These are phyloP conservation scores for Termitomyces sp. DNA, from an alignment of 768 basidiomycete genomes.

Conservation along the genomic window DNA sequence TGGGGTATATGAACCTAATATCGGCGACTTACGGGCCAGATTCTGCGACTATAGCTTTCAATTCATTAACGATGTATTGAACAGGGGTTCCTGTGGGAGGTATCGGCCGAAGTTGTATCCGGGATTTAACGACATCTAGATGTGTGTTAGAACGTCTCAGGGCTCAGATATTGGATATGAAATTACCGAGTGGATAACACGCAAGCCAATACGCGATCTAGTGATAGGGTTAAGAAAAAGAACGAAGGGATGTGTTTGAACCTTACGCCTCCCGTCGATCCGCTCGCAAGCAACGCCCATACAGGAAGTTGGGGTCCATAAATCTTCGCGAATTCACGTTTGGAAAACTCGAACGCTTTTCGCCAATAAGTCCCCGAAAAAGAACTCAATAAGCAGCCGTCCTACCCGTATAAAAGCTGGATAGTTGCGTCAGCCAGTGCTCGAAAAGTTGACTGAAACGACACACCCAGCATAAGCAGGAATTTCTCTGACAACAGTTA, in stretches of 20 bases:
- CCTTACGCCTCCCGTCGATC: conserved; percentile 78
- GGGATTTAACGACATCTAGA: conserved; percentile 86
- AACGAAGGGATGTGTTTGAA: not conserved
- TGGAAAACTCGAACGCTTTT: conserved; percentile 84
- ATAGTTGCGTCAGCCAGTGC: not conserved
- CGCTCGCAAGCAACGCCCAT: conserved; percentile 82
- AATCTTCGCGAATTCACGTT: conserved; percentile 62
- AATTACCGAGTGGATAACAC: conserved; percentile 79
- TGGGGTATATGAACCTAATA: not conserved
- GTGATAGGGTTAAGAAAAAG: not conserved
- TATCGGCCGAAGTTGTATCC: conserved; percentile 72
- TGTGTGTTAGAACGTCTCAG: not conserved
- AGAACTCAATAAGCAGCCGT: not conserved
- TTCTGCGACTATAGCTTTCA: conserved; percentile 64
- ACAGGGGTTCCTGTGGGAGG: conserved; percentile 74
- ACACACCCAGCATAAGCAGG: conserved; percentile 91
- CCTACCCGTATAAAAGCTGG: conserved; percentile 41
- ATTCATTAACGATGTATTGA: conserved; percentile 71
- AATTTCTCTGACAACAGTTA: conserved; percentile 90
- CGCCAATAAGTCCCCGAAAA: conserved; percentile 41
- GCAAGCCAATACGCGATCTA: conserved; percentile 91
- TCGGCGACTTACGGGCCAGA: conserved; percentile 59
- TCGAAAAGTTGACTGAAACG: not conserved
- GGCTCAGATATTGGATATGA: not conserved
- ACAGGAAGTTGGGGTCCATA: conserved; percentile 74